phyloP scores from a whole-genome alignment of 257 asterid genomes.

The Nyctanthes arbortristis region DNA sequence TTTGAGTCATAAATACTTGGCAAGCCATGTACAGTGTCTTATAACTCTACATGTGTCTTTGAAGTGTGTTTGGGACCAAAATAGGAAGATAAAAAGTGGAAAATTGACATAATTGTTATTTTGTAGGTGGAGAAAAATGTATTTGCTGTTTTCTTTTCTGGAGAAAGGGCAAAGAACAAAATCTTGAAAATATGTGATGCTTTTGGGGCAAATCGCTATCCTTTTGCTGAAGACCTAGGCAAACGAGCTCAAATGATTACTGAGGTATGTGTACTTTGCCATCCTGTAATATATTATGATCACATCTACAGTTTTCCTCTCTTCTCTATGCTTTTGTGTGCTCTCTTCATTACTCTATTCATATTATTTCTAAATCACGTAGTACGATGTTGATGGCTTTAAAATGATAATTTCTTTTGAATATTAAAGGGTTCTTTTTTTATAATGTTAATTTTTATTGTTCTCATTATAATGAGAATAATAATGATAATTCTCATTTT shows the following conservation, averaged over 20 bases:
- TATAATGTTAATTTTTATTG: too few relatives aligned
- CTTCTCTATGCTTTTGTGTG: neutral
- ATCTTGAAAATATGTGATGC: conserved; percentile 97
- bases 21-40: neutral
- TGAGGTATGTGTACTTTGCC: too few relatives aligned
- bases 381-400: too few relatives aligned
- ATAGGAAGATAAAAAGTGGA: conserved; percentile 7
- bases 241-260: conserved; percentile 76
- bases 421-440: too few relatives aligned
- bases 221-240: conserved; percentile 72
- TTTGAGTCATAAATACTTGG: neutral
- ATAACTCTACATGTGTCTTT: conserved; percentile 4
- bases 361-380: neutral
- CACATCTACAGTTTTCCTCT: neutral
- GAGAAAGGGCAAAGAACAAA: conserved; percentile 88
- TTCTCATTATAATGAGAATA: too few relatives aligned
- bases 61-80: conserved; percentile 2
- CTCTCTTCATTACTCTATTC: neutral
- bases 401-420: too few relatives aligned
- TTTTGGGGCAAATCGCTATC: conserved; percentile 96
- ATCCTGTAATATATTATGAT: neutral
- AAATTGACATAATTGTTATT: conserved; percentile 24
- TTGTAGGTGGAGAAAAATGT: conserved; percentile 92
- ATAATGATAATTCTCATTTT: too few relatives aligned
- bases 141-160: conserved; percentile 87